phyloP scores from a whole-genome alignment of 176 grass and related monocot species.

The Triticum monococcum region DNA sequence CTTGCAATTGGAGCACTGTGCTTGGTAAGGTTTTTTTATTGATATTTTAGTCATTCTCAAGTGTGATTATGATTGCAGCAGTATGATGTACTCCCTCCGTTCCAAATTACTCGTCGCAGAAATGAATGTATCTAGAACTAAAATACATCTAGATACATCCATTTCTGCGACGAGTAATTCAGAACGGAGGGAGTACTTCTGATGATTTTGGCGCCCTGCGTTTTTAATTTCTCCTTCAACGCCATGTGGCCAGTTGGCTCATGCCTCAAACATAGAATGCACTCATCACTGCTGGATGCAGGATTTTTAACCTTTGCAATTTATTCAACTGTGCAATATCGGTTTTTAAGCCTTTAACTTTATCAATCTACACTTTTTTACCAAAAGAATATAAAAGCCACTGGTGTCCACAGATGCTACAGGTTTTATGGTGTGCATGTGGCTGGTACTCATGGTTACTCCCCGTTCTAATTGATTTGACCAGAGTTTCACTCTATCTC shows the following conservation, averaged over 20 bases:
- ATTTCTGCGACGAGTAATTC: too few relatives aligned
- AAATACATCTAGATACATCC: too few relatives aligned
- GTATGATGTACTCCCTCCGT: not conserved
- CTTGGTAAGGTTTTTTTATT: constrained; percentile 57
- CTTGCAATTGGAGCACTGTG: constrained; percentile 88
- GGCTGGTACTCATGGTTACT: not conserved
- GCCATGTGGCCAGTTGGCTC: constrained; percentile 2
- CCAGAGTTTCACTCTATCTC: not conserved
- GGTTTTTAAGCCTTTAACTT: not conserved
- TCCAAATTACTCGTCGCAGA: too few relatives aligned
- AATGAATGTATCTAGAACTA: too few relatives aligned
- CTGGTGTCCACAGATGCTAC: not conserved
- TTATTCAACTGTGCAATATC: not conserved
- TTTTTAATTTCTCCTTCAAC: constrained; percentile 21
- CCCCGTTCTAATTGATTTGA: constrained; percentile 9
- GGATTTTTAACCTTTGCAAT: not conserved
- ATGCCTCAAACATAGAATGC: not conserved
- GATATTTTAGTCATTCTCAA: constrained; percentile 19
- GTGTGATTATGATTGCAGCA: not conserved
- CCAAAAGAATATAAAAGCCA: not conserved
- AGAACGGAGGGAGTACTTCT: too few relatives aligned
- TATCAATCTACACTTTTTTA: not conserved
- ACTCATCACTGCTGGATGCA: not conserved
- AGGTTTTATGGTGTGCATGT: not conserved
- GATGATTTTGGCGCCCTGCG: not conserved